Evolutionary conservation across 2,329 filamentous ascomycete species (phyloP).

Genomic region (Xylaria sp.): DNA sequence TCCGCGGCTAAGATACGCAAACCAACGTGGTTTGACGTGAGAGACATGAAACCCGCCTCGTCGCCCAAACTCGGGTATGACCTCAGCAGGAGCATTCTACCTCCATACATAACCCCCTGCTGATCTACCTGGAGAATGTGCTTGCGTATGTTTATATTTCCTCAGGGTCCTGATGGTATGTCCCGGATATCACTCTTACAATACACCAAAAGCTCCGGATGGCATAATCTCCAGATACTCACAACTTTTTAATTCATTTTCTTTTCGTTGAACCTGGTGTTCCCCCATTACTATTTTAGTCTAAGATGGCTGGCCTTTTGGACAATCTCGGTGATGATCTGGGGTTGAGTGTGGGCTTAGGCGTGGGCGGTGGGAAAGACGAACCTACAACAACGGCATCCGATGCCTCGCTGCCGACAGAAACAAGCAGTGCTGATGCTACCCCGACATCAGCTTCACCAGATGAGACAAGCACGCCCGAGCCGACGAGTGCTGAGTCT

Average conservation of each 20-base stretch:
- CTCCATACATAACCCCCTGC: background rate
- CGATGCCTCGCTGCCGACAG: constrained; percentile 25
- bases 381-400: constrained; percentile 28
- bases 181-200: background rate
- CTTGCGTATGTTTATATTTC: constrained; percentile 21
- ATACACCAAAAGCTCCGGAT: constrained; percentile 18
- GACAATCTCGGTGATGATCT: constrained; percentile 41
- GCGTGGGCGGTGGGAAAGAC: constrained; percentile 22
- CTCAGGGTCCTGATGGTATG: background rate
- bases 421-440: constrained; percentile 22
- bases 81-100: constrained; percentile 35
- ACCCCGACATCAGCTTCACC: constrained; percentile 31
- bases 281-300: constrained; percentile 39
- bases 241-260: constrained; percentile 33
- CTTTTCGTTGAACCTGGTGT: constrained; percentile 49
- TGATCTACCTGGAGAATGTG: constrained; percentile 20
- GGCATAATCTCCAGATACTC: constrained; percentile 33
- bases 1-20: constrained; percentile 33
- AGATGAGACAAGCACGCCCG: constrained; percentile 9
- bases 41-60: constrained; percentile 45
- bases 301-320: constrained; percentile 48
- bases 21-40: constrained; percentile 42
- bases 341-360: constrained; percentile 35
- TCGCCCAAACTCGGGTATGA: constrained; percentile 41
- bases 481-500: constrained; percentile 17